Conservation (phyloP, 148 eudicot species). For the Amaranthus palmeri region DNA sequence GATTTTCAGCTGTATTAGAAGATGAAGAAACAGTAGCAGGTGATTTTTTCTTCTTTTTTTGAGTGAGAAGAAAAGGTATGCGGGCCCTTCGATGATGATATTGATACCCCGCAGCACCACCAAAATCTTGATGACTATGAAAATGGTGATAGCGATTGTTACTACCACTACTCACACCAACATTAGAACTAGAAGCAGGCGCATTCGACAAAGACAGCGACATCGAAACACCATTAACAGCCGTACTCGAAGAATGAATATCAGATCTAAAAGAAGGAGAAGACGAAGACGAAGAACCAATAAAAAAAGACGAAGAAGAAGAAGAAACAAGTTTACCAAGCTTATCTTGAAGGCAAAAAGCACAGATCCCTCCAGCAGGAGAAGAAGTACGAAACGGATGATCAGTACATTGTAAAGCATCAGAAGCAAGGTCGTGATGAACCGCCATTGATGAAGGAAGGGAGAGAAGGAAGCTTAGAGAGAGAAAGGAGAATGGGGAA, state of each 20-base stretch:
- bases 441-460: not conserved
- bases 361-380: constrained; percentile 65
- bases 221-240: too few relatives aligned
- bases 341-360: constrained; percentile 90
- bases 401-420: constrained; percentile 43
- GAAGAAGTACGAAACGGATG: constrained; percentile 57
- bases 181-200: too few relatives aligned
- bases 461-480: not conserved
- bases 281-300: constrained; percentile 44
- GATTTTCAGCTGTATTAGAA: not conserved
- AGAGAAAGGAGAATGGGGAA: not conserved
- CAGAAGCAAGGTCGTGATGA: constrained; percentile 41
- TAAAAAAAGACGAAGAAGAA: constrained; percentile 53
- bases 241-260: not conserved
- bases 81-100: constrained; percentile 27
- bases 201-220: too few relatives aligned
- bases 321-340: constrained; percentile 77
- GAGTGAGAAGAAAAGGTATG: constrained; percentile 46
- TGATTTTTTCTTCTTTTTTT: constrained; percentile 35
- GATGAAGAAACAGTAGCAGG: not conserved
- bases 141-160: not conserved
- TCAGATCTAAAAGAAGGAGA: constrained; percentile 65
- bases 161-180: not conserved
- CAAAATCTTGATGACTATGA: not conserved
- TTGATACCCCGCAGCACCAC: not conserved